Evolutionary conservation across 1,284 basidiomycete genomes (phyloP), one percentile per base, ranked within the genome.

Genomic region (Cutaneotrichosporon arboriforme): DNA sequence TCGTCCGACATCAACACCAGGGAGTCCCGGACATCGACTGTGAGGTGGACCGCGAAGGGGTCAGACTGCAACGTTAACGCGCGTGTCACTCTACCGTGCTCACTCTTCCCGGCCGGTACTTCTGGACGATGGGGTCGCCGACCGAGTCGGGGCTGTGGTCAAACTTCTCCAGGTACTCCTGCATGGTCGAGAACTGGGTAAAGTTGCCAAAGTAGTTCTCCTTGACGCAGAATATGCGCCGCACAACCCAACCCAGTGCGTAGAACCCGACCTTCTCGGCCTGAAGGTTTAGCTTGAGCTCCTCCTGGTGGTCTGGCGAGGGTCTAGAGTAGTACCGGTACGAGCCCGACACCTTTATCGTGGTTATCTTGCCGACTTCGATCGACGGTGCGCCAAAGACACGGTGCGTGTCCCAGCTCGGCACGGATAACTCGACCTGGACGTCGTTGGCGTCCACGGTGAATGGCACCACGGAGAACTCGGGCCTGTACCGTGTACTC

Each of bases 161-260:
- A 23, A 82, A 80, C 68, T 84, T 86, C 51, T 84, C 81, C 48
- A 90, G 76, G 67, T 88, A 92, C 75, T 96, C 92, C 26, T 81
- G 81, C 46, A 90, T 79, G 0, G 89, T 93, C 8, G 84, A 84
- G 66, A 91, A 96, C 63, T 92, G 87, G 1, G 90, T 94, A 72
- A 92, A 96, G 4, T 82, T 81, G 17, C 92, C 92, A 52, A 94
- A 84, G 71, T 96, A 96, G 70, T 96, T 94, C 63, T 93, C 90
- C 51, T 86, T 83, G 49, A 94, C 67, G 43, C 86, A 83, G 83
- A 97, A 87, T 61, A 92, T 79, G 64, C 90, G 84, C 33, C 91
- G 83, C 52, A 92, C 81, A 0, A 84, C 84, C 90, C 90, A 94
- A 17, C 90, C 91, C 45, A 90, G 77, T 0, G 80, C 78, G 65